phyloP scores from a whole-genome alignment of 2,329 filamentous ascomycete genomes.

The Aureobasidium musti region DNA sequence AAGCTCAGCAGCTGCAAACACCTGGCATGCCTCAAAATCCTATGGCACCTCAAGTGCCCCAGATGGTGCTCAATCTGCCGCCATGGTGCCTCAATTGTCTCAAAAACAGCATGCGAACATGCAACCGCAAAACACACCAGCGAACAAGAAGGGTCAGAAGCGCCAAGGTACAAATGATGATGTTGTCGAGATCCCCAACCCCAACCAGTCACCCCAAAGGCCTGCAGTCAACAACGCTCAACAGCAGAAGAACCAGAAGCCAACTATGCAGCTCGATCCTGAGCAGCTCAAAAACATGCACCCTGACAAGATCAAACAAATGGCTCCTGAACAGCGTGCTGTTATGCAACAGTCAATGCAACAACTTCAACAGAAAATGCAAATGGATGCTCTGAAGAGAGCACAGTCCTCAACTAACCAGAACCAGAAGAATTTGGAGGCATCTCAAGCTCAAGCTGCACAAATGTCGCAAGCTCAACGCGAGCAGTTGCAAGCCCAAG shows the following conservation, averaged over 20 bases:
- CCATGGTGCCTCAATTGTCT: conserved; percentile 34
- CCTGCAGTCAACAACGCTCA: conserved; percentile 18
- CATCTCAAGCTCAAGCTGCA: conserved; percentile 3
- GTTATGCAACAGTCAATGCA: conserved; percentile 33
- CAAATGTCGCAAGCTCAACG: conserved; percentile 8
- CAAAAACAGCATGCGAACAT: conserved; percentile 32
- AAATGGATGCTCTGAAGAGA: conserved; percentile 36
- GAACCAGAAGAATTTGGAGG: background rate
- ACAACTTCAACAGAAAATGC: conserved; percentile 35
- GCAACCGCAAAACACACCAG: conserved; percentile 28
- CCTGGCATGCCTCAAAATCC: conserved; percentile 30
- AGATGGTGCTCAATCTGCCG: conserved; percentile 38
- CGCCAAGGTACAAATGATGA: conserved; percentile 45
- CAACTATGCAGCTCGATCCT: conserved; percentile 19
- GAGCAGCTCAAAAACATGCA: conserved; percentile 30
- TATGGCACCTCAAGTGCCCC: conserved; percentile 35
- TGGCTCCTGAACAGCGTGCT: conserved; percentile 34
- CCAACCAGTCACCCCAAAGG: conserved; percentile 33
- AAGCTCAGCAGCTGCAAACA: conserved; percentile 37
- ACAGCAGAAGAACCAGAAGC: conserved; percentile 32
- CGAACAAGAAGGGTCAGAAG: conserved; percentile 40
- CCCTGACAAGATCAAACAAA: conserved; percentile 35
- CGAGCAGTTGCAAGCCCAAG: conserved; percentile 33
- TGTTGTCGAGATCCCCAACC: conserved; percentile 44
- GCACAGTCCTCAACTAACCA: conserved; percentile 35